These are phyloP conservation scores for Guyanaporus albipodus DNA, from an alignment of 768 basidiomycete genomes.

Conservation along the genomic window DNA sequence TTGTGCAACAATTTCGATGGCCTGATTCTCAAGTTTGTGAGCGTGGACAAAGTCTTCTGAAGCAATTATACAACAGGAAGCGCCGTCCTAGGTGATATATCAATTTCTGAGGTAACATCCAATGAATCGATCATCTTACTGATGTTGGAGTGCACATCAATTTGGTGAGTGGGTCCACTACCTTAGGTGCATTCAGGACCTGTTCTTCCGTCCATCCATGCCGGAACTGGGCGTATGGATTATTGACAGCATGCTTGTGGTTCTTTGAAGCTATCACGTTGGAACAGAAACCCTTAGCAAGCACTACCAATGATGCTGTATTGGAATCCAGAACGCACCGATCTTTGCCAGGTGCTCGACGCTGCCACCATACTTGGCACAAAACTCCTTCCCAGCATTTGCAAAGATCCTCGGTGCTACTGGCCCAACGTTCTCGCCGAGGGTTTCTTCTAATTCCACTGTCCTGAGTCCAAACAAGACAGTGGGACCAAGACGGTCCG, in stretches of 20 bases:
- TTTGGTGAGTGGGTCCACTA: slow-evolving; percentile 68
- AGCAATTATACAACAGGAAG: slow-evolving; percentile 71
- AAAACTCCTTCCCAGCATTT: slow-evolving; percentile 68
- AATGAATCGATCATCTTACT: slow-evolving; percentile 33
- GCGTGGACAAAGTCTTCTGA: slow-evolving; percentile 72
- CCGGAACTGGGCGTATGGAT: slow-evolving; percentile 81
- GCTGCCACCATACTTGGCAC: slow-evolving; percentile 60
- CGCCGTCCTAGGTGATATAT: slow-evolving; percentile 58
- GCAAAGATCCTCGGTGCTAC: slow-evolving; percentile 68
- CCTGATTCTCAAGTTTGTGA: slow-evolving; percentile 75
- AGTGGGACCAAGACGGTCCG: slow-evolving; percentile 46
- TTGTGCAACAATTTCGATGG: slow-evolving; percentile 72
- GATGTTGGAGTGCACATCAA: slow-evolving; percentile 87
- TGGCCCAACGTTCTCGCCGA: slow-evolving; percentile 62
- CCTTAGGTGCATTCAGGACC: slow-evolving; percentile 59
- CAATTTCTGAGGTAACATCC: neutral
- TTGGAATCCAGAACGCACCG: slow-evolving; percentile 38
- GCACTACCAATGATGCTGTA: neutral
- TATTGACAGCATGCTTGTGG: slow-evolving; percentile 72
- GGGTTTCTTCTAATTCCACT: slow-evolving; percentile 41
- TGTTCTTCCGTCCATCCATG: slow-evolving; percentile 71
- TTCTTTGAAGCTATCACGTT: slow-evolving; percentile 63
- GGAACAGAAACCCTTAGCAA: neutral
- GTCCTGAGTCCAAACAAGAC: slow-evolving; percentile 39
- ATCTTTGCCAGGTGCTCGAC: slow-evolving; percentile 70